Percentiles rank a stretch among this genome's conserved stretches.
phyloP scores from a whole-genome alignment of 805 yeast genomes.

The Candida chauliodis region DNA sequence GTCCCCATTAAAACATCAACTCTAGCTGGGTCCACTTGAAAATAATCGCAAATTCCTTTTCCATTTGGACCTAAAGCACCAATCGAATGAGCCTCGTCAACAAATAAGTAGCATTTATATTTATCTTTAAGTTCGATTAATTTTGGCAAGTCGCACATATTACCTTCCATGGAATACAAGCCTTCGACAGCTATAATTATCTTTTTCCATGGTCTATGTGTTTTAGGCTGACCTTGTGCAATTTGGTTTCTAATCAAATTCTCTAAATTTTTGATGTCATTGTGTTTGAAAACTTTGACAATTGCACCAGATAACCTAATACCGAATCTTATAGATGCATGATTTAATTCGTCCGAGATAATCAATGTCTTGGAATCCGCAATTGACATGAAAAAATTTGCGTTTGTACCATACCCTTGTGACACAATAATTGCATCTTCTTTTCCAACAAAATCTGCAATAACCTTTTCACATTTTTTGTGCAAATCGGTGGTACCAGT shows the following conservation, averaged over 20 bases:
- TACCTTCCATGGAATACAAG: slow-evolving; percentile 89
- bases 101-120: slow-evolving; percentile 84
- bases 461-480: slow-evolving; percentile 63
- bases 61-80: slow-evolving; percentile 98
- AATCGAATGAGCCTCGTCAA: slow-evolving; percentile 97
- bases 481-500: slow-evolving; percentile 80
- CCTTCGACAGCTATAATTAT: slow-evolving; percentile 87
- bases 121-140: slow-evolving; percentile 71
- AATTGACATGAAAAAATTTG: slow-evolving; percentile 76
- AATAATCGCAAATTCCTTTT: slow-evolving; percentile 93
- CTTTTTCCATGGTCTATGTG: slow-evolving; percentile 95
- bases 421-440: slow-evolving; percentile 83
- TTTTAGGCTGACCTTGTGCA: slow-evolving; percentile 90
- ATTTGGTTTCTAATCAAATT: slow-evolving; percentile 75
- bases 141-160: slow-evolving; percentile 75
- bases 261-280: slow-evolving; percentile 81
- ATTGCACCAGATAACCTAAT: slow-evolving; percentile 89
- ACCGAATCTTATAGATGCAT: slow-evolving; percentile 94
- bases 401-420: slow-evolving; percentile 97
- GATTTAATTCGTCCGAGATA: slow-evolving; percentile 91
- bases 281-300: slow-evolving; percentile 88
- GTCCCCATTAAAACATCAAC: slow-evolving; percentile 97
- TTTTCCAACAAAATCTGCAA: slow-evolving; percentile 87
- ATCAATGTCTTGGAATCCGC: slow-evolving; percentile 87
- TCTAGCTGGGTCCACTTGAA: slow-evolving; percentile 68